Evolutionary conservation across 495 filamentous ascomycete genomes (phyloP).

Genomic region (Aspergillus egyptiacus): DNA sequence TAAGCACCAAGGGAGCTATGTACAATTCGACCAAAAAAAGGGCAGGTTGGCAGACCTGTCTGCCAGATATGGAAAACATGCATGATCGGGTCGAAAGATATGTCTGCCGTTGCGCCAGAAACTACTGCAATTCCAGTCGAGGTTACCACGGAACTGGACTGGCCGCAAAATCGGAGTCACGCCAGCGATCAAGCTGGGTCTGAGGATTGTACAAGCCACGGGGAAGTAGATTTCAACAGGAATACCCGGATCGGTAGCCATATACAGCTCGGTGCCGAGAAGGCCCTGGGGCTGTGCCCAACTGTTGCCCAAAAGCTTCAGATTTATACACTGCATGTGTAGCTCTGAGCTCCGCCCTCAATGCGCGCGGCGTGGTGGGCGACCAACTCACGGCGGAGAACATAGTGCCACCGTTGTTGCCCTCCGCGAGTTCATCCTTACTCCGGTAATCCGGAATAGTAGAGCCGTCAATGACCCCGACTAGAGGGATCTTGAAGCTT

Average conservation of each 20-base stretch:
- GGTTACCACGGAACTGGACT: constrained; percentile 20
- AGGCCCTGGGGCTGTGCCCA: constrained; percentile 45
- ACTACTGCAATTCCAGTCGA: constrained; percentile 17
- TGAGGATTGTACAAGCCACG: constrained; percentile 42
- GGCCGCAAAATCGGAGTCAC: constrained; percentile 15
- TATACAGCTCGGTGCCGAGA: constrained; percentile 53
- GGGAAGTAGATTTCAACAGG: constrained; percentile 51
- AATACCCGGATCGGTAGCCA: constrained; percentile 48
- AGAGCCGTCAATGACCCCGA: constrained; percentile 46
- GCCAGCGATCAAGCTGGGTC: constrained; percentile 33
- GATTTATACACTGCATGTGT: constrained; percentile 67
- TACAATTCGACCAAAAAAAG: neutral
- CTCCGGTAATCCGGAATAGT: constrained; percentile 50
- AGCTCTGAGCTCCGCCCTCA: constrained; percentile 58
- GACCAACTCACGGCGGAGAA: constrained; percentile 68
- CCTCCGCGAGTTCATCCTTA: constrained; percentile 51
- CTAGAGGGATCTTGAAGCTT: constrained; percentile 64
- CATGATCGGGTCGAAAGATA: no score
- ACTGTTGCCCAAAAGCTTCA: constrained; percentile 55
- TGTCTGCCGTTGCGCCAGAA: neutral
- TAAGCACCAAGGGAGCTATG: neutral
- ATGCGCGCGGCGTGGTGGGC: constrained; percentile 54
- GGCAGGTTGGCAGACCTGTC: neutral
- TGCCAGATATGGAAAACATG: neutral
- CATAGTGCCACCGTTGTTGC: constrained; percentile 63